Conservation (phyloP, 257 asterid genomes). For the Fraxinus cuspidata region DNA sequence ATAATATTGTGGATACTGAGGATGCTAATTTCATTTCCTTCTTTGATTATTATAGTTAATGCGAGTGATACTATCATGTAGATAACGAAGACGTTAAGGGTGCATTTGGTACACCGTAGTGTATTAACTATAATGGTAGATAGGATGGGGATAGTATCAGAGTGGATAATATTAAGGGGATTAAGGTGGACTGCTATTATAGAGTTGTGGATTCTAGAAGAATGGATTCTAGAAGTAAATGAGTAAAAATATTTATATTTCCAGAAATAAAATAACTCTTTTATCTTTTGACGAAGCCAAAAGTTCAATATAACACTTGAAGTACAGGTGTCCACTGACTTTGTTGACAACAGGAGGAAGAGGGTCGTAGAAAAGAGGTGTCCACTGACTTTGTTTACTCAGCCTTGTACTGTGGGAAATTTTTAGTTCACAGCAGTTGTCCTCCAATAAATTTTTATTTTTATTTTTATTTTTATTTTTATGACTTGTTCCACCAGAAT, state of each 20-base stretch:
- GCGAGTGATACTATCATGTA: background rate
- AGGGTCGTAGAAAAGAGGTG: background rate
- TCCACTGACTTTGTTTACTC: background rate
- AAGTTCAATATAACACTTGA: background rate
- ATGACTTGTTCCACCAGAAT: constrained; percentile 1
- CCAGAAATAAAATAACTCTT: background rate
- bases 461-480: background rate
- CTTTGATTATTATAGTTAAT: background rate
- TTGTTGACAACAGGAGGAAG: background rate
- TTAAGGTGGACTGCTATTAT: background rate
- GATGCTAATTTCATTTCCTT: background rate
- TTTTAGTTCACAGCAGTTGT: background rate
- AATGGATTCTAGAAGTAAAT: background rate
- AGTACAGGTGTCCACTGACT: background rate
- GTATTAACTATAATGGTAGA: background rate
- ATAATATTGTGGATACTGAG: background rate
- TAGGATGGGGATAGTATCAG: background rate
- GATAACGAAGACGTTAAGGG: background rate
- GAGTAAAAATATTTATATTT: too few species aligned
- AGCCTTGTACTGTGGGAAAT: background rate
- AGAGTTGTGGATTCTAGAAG: background rate
- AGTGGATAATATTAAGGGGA: background rate
- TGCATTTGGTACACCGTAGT: background rate
- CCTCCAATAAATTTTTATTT: background rate
- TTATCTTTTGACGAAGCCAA: background rate